These are phyloP conservation scores for Plasmodium vivax DNA, from an alignment of 169 alveolate genomes.

Conservation along the genomic window DNA sequence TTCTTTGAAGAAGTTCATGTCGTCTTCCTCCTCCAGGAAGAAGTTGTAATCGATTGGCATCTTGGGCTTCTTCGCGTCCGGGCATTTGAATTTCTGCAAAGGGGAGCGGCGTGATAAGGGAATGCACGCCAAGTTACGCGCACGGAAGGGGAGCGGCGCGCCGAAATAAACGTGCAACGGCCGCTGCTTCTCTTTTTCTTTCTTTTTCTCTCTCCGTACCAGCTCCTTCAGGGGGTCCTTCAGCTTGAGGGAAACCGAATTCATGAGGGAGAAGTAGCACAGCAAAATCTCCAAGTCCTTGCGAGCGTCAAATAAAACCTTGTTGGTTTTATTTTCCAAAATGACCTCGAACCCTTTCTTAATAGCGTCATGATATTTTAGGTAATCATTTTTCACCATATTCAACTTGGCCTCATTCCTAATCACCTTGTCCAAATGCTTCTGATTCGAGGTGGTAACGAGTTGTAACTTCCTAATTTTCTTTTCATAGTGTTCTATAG, in stretches of 20 bases:
- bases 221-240: constrained; percentile 67
- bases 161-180: not conserved
- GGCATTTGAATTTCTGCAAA: constrained; percentile 15
- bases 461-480: constrained; percentile 57
- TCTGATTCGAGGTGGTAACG: constrained; percentile 35
- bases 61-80: not conserved
- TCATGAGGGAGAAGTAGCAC: constrained; percentile 65
- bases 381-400: constrained; percentile 43
- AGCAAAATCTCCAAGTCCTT: constrained; percentile 62
- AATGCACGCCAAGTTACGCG: not conserved
- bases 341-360: constrained; percentile 62
- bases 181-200: not conserved
- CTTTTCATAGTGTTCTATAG: constrained; percentile 75
- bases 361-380: constrained; percentile 42
- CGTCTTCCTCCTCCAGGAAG: constrained; percentile 65
- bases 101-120: not conserved
- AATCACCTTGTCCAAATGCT: constrained; percentile 63
- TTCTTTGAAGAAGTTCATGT: constrained; percentile 50
- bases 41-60: constrained; percentile 44
- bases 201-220: not conserved
- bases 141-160: not conserved
- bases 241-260: constrained; percentile 52
- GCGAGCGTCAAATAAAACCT: constrained; percentile 69
- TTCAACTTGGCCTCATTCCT: constrained; percentile 68
- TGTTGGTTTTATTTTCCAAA: constrained; percentile 59